A percentile compares a stretch with the other conserved stretches of the same genome.
phyloP scores from a whole-genome alignment of 192 early-diverging fungal genomes.

The Linnemannia hyalina region DNA sequence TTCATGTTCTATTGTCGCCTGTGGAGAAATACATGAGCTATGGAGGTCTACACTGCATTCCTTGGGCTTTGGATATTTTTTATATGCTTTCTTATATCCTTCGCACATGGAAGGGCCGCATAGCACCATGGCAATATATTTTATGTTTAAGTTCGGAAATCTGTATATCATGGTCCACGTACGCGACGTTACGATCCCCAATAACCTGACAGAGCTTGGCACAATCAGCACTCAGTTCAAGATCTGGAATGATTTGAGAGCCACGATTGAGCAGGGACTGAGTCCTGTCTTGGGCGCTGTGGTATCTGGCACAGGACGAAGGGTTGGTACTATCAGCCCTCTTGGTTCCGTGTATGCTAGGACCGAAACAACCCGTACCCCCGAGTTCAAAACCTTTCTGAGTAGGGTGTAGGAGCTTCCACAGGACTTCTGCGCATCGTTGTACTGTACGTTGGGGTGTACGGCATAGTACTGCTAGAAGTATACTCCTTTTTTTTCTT shows the following conservation, averaged over 20 bases:
- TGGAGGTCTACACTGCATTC: too few relatives aligned
- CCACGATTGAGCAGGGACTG: conserved; percentile 21
- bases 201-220: conserved; percentile 26
- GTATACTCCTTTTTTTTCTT: too few relatives aligned
- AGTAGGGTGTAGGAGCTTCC: conserved; percentile 7
- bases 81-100: too few relatives aligned
- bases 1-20: too few relatives aligned
- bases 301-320: conserved; percentile 15
- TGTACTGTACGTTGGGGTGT: too few relatives aligned
- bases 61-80: too few relatives aligned
- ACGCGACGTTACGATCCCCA: conserved; percentile 12
- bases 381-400: conserved; percentile 27
- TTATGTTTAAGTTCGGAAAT: conserved; percentile 18
- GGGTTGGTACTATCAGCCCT: neutral
- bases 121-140: conserved; percentile 18
- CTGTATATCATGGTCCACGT: conserved; percentile 20
- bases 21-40: too few relatives aligned
- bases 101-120: too few relatives aligned
- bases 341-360: neutral
- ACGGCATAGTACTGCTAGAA: too few relatives aligned
- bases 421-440: too few relatives aligned
- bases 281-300: conserved; percentile 19
- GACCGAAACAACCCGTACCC: conserved; percentile 20
- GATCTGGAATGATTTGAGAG: conserved; percentile 28
- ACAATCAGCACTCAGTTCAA: conserved; percentile 12